Percentiles rank a stretch among this genome's conserved stretches.
phyloP scores from a whole-genome alignment of 2,329 filamentous ascomycete genomes.

The Pleoardoris graminearum region DNA sequence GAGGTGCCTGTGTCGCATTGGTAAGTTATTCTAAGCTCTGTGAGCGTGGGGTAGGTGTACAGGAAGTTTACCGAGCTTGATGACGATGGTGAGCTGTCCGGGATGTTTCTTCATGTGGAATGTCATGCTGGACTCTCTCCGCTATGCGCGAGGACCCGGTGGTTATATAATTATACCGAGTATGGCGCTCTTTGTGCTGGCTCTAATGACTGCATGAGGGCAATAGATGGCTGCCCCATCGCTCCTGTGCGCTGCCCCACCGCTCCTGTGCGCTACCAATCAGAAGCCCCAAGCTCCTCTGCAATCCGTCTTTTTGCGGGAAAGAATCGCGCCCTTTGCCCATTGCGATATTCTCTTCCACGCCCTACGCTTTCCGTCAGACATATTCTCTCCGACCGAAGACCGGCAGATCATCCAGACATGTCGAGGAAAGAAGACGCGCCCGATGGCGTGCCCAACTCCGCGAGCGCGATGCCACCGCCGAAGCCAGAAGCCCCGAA shows the following conservation, averaged over 20 bases:
- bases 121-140: constrained; percentile 25
- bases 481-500: constrained; percentile 25
- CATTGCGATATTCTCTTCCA: neutral
- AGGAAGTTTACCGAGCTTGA: constrained; percentile 72
- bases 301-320: constrained; percentile 13
- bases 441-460: constrained; percentile 28
- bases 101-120: constrained; percentile 56
- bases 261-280: constrained; percentile 12
- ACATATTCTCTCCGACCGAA: neutral
- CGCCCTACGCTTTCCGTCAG: constrained; percentile 10
- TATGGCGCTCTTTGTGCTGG: too few relatives aligned
- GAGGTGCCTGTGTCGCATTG: constrained; percentile 72
- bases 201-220: constrained; percentile 10
- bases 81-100: constrained; percentile 70
- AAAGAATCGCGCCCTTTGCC: constrained; percentile 15
- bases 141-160: neutral
- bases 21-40: constrained; percentile 31
- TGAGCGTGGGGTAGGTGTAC: constrained; percentile 26
- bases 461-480: constrained; percentile 8
- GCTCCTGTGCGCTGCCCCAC: constrained; percentile 7
- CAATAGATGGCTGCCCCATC: constrained; percentile 8
- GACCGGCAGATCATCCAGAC: neutral
- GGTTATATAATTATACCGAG: neutral
- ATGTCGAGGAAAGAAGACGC: constrained; percentile 36
- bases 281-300: constrained; percentile 15